Evolutionary conservation across 164 flowering plant genomes (phyloP).

Genomic region (Piper betle): DNA sequence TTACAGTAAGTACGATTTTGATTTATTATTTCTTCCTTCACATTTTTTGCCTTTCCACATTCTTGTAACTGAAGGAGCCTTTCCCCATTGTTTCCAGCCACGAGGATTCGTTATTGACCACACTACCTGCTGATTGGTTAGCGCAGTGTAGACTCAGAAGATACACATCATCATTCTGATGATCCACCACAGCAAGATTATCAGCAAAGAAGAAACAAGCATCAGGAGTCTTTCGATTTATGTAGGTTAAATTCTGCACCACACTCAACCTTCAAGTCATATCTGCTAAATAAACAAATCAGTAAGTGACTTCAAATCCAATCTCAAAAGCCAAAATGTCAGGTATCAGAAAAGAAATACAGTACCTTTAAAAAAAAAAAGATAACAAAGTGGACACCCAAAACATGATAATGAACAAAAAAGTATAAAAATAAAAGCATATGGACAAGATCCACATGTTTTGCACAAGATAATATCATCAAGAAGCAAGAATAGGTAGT

Average conservation of each 20-base stretch:
- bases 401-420: neutral
- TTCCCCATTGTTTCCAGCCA: conserved; percentile 63
- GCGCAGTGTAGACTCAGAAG: conserved; percentile 40
- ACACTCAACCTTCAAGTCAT: conserved; percentile 83
- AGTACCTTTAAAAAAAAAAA: neutral
- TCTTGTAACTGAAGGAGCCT: conserved; percentile 38
- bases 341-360: neutral
- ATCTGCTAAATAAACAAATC: conserved; percentile 29
- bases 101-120: conserved; percentile 9
- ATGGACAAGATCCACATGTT: no score
- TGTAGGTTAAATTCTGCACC: conserved; percentile 45
- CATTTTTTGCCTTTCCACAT: conserved; percentile 7
- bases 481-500: no score
- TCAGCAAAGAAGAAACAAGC: conserved; percentile 97
- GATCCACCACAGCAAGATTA: conserved; percentile 73
- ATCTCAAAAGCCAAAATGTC: neutral
- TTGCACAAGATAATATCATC: no score
- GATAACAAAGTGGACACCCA: neutral
- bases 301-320: neutral
- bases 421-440: no score
- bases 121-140: conserved; percentile 3
- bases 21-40: conserved; percentile 8
- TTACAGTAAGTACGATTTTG: conserved; percentile 7
- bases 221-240: conserved; percentile 71
- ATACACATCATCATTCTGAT: conserved; percentile 54